Conservation (phyloP, 108 stramenopile species). For the Craspedostauros australis region DNA sequence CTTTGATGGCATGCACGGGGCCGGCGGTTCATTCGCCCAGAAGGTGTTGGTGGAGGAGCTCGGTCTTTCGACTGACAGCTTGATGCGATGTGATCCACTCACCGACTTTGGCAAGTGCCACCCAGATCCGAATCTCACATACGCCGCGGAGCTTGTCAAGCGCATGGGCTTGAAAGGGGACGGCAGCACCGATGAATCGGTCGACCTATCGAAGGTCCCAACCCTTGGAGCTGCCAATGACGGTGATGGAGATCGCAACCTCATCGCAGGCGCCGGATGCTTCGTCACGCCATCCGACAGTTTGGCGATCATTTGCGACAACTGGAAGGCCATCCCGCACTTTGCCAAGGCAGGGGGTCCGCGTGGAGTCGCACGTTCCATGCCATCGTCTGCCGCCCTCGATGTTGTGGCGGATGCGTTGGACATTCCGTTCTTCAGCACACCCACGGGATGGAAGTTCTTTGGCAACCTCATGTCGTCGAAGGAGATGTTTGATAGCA, state of each 20-base stretch:
- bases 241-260: conserved; percentile 98
- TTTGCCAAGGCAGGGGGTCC: conserved; percentile 90
- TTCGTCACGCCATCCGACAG: conserved; percentile 99
- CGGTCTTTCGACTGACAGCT: conserved; percentile 72
- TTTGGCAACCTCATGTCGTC: conserved; percentile 99
- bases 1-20: conserved; percentile 99
- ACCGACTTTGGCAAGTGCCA: conserved; percentile 96
- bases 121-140: conserved; percentile 98
- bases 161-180: conserved; percentile 85
- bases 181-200: conserved; percentile 59
- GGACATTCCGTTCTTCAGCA: conserved; percentile 86
- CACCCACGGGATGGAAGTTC: conserved; percentile 99
- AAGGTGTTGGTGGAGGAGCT: conserved; percentile 91
- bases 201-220: conserved; percentile 29
- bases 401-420: conserved; percentile 90
- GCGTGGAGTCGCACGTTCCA: conserved; percentile 93
- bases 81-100: conserved; percentile 87
- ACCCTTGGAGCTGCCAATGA: conserved; percentile 97
- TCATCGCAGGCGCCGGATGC: conserved; percentile 94
- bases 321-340: conserved; percentile 92
- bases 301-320: conserved; percentile 95
- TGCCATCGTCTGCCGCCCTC: conserved; percentile 96
- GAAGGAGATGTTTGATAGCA: conserved; percentile 77
- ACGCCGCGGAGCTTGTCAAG: conserved; percentile 90
- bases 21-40: conserved; percentile 93